A percentile compares a stretch with the other conserved stretches of the same genome.
These are phyloP conservation scores for Actinomortierella ambigua DNA, from an alignment of 371 early-diverging fungal species.

Conservation along the genomic window DNA sequence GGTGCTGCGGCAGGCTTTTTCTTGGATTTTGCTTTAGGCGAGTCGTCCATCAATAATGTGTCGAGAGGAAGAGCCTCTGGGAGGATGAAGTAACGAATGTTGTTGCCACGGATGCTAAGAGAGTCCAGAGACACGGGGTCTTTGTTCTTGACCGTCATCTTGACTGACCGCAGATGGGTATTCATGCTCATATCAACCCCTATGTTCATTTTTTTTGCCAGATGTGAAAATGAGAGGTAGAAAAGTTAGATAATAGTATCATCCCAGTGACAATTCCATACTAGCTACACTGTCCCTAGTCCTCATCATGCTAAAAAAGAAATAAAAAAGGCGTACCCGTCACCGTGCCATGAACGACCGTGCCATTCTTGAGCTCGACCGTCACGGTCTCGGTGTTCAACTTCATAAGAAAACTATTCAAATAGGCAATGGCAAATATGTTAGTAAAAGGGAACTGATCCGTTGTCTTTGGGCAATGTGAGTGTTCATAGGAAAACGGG, in stretches of 20 bases:
- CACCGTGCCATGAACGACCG: conserved; percentile 93
- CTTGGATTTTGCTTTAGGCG: conserved; percentile 90
- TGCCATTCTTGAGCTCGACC: conserved; percentile 96
- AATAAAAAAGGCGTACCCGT: conserved; percentile 56
- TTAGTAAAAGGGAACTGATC: neutral
- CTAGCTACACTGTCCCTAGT: too few relatives aligned
- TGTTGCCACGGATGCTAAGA: conserved; percentile 94
- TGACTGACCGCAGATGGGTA: conserved; percentile 96
- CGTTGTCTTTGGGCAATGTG: too few relatives aligned
- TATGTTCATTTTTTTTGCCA: conserved; percentile 12
- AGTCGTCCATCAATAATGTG: conserved; percentile 94
- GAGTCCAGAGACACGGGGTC: conserved; percentile 91
- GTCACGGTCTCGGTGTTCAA: conserved; percentile 93
- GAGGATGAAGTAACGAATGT: conserved; percentile 92
- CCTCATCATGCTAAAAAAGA: too few relatives aligned
- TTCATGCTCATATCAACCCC: conserved; percentile 99
- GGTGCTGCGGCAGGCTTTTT: conserved; percentile 65
- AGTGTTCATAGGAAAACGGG: too few relatives aligned
- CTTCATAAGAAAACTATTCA: conserved; percentile 91
- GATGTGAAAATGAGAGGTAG: conserved; percentile 6
- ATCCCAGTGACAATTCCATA: neutral
- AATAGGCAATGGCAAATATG: neutral
- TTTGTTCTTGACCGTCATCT: conserved; percentile 95
- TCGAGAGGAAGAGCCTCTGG: conserved; percentile 96
- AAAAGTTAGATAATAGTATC: conserved; percentile 1